Percentiles rank a stretch among this genome's conserved stretches.
phyloP scores from a whole-genome alignment of 805 yeast genomes.

The Limtongia smithiae region DNA sequence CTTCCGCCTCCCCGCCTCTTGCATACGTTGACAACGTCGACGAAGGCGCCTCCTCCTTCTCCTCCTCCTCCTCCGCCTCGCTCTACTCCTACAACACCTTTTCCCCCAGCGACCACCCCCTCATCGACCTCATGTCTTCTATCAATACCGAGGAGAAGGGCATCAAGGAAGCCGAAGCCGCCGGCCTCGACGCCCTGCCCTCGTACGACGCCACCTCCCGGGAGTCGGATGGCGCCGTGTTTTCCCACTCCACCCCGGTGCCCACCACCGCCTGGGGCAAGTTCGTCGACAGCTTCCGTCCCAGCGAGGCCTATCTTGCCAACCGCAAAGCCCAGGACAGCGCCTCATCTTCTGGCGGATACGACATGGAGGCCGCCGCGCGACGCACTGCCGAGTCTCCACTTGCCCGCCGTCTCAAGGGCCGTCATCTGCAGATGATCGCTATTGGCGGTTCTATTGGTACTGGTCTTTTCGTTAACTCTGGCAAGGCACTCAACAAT shows the following conservation, averaged over 20 bases:
- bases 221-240: constrained; percentile 6
- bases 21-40: too few species aligned
- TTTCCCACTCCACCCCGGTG: constrained; percentile 7
- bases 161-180: background rate
- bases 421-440: constrained; percentile 51
- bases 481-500: constrained; percentile 40
- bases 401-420: constrained; percentile 44
- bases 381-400: constrained; percentile 50
- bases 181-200: constrained; percentile 10
- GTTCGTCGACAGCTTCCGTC: constrained; percentile 29
- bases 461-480: constrained; percentile 55
- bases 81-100: constrained; percentile 9
- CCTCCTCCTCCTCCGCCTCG: constrained; percentile 4
- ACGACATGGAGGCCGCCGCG: constrained; percentile 27
- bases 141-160: background rate
- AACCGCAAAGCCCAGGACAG: constrained; percentile 5
- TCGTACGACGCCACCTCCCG: constrained; percentile 6
- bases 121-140: background rate
- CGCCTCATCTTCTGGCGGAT: constrained; percentile 7
- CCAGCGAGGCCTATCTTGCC: constrained; percentile 21
- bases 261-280: constrained; percentile 15
- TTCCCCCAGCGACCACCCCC: constrained; percentile 11
- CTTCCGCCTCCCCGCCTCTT: too few species aligned
- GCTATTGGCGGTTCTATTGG: constrained; percentile 86
- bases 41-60: background rate